Evolutionary conservation across 2,329 filamentous ascomycete genomes (phyloP).

Genomic region (Thielaviopsis ethacetica): DNA sequence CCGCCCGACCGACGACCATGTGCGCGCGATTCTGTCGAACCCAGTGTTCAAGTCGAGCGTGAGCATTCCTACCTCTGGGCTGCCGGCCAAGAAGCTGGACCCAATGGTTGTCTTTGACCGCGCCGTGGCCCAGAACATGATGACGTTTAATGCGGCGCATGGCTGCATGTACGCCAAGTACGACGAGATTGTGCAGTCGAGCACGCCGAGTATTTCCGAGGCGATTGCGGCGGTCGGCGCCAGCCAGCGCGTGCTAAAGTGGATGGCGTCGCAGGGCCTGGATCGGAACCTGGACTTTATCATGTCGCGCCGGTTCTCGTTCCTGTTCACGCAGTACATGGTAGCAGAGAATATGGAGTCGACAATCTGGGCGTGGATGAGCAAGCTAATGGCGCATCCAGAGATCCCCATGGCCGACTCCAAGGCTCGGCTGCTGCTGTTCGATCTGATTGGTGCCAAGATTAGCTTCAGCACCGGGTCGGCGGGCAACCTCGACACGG

Average conservation of each 20-base stretch:
- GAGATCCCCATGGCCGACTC: slow-evolving; percentile 13
- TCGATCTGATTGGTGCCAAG: slow-evolving; percentile 27
- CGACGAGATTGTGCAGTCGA: slow-evolving; percentile 23
- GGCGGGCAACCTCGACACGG: slow-evolving; percentile 28
- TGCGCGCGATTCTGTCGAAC: slow-evolving; percentile 40
- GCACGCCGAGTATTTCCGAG: slow-evolving; percentile 18
- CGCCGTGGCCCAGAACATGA: slow-evolving; percentile 38
- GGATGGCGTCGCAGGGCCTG: slow-evolving; percentile 35
- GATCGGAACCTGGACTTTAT: slow-evolving; percentile 32
- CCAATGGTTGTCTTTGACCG: slow-evolving; percentile 40
- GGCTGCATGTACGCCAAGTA: slow-evolving; percentile 36
- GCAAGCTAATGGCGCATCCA: slow-evolving; percentile 21
- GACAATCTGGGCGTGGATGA: slow-evolving; percentile 36
- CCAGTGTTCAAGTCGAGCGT: slow-evolving; percentile 32
- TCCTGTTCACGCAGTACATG: slow-evolving; percentile 30
- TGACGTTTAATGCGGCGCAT: slow-evolving; percentile 35
- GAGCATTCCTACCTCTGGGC: slow-evolving; percentile 12
- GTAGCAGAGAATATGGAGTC: slow-evolving; percentile 35
- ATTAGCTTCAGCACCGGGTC: slow-evolving; percentile 15
- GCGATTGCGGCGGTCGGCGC: slow-evolving; percentile 27
- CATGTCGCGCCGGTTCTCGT: slow-evolving; percentile 22
- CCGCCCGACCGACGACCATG: slow-evolving; percentile 31
- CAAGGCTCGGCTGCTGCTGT: slow-evolving; percentile 20
- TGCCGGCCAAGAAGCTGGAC: slow-evolving; percentile 18
- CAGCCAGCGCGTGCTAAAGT: slow-evolving; percentile 32